Evolutionary conservation across 2,329 filamentous ascomycete genomes (phyloP), one percentile per base, ranked within the genome.

Genomic region (Colletotrichum spinosum): DNA sequence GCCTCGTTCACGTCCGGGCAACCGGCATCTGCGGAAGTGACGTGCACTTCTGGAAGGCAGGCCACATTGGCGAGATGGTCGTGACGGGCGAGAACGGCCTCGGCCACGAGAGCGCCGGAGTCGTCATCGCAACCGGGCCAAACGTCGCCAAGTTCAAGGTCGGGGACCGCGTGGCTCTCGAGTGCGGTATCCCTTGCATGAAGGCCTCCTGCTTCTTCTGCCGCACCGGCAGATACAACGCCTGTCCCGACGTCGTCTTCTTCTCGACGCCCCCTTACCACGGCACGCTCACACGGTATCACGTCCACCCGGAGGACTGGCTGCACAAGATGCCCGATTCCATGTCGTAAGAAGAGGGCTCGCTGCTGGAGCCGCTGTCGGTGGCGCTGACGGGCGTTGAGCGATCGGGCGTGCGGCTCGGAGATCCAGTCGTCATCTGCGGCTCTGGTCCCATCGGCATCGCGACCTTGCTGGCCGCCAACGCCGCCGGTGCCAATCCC

Each of bases 11-110:
- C 60, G 83, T 92, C 72, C 89, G 89, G 75, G 89, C 86, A 73
- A 91, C 89, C 2, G 90, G 89, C 48, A 91, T 92, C 69, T 92
- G 89, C 77, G 89, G 89, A 17, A 72, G 69, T 11, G 71, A 71
- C 55, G 75, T 78, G 12, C 77, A 79, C 59, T 79, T 79, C 69
- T 79, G 77, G 76, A 68, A 71, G n/a, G 70, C 77, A 39, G 77
- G 77, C 35, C 74, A 74, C n/a, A 71, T 80, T 44, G 72, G 73
- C 13, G 65, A 68, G 6, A 69, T 72, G 41, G 72, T 78, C 7
- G 66, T 71, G 4, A 78, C 80, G 55, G 55, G 60, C 11, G 50
- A 64, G 50, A 64, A 64, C 8, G 60, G 60, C 6, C 58, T 67
- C 15, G 66, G 63, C 17, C 45, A 56, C 41, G 62, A 68, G 48